Evolutionary conservation across 2,329 filamentous ascomycete species (phyloP).

Genomic region (Emergomyces pasteurianus): DNA sequence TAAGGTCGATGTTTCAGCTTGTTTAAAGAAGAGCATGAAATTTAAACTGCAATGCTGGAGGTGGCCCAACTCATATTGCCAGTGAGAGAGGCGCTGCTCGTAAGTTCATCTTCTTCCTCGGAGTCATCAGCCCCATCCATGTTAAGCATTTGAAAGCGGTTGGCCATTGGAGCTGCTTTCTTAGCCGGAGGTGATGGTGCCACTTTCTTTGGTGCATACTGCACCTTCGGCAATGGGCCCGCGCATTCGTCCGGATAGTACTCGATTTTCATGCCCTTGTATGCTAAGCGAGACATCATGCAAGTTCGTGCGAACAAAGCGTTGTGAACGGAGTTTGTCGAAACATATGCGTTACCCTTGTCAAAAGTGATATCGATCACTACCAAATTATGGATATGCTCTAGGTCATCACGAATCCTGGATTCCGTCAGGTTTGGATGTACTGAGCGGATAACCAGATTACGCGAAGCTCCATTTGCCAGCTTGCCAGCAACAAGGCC

Average conservation of each 20-base stretch:
- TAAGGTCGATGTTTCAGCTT: background rate
- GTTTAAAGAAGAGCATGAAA: background rate
- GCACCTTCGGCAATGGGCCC: constrained; percentile 38
- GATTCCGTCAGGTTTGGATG: constrained; percentile 49
- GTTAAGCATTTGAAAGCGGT: constrained; percentile 52
- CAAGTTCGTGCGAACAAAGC: constrained; percentile 65
- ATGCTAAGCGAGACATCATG: constrained; percentile 57
- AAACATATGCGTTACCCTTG: constrained; percentile 52
- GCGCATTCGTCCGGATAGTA: constrained; percentile 65
- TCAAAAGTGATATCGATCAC: constrained; percentile 54
- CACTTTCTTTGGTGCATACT: constrained; percentile 19
- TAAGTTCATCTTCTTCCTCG: constrained; percentile 16
- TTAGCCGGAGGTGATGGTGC: constrained; percentile 25
- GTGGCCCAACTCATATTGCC: constrained; percentile 10
- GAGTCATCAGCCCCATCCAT: constrained; percentile 36
- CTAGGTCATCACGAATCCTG: constrained; percentile 57
- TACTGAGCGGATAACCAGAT: constrained; percentile 55
- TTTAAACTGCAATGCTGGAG: constrained; percentile 10
- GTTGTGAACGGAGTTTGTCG: constrained; percentile 64
- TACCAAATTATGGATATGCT: constrained; percentile 70
- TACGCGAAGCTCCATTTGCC: constrained; percentile 55
- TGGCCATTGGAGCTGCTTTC: constrained; percentile 33
- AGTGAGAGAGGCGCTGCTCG: constrained; percentile 8
- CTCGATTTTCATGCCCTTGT: constrained; percentile 58
- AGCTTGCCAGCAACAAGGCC: constrained; percentile 55